Conservation (phyloP, 106 monocot species). For the Allium fistulosum region DNA sequence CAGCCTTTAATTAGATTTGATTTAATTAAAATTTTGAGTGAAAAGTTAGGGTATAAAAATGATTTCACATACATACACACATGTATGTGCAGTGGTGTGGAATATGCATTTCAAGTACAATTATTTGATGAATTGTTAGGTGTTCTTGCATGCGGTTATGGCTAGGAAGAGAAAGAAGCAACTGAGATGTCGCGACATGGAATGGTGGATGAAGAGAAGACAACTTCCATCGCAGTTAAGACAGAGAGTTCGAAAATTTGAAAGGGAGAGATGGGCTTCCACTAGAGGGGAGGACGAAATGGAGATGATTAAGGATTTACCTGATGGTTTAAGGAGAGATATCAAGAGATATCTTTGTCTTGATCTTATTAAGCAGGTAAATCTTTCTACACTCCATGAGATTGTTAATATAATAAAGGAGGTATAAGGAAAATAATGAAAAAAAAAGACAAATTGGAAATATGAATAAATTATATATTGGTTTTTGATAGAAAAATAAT, state of each 20-base stretch:
- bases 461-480: neutral
- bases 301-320: conserved; percentile 73
- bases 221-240: conserved; percentile 68
- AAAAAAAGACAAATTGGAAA: neutral
- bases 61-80: no score
- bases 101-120: neutral
- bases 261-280: conserved; percentile 65
- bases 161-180: conserved; percentile 86
- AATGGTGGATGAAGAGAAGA: conserved; percentile 97
- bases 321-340: conserved; percentile 74
- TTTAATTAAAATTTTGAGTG: neutral
- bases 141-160: conserved; percentile 84
- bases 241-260: conserved; percentile 75
- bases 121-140: conserved; percentile 22
- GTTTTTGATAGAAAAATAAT: neutral
- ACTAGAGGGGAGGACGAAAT: conserved; percentile 86
- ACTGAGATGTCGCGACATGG: conserved; percentile 77
- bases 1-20: no score
- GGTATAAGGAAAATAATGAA: neutral
- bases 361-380: conserved; percentile 75
- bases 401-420: neutral
- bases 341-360: conserved; percentile 83
- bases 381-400: neutral
- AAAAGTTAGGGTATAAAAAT: neutral
- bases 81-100: neutral